Evolutionary conservation across 2,329 filamentous ascomycete species (phyloP).

Genomic region (Tolypocladium inflatum): DNA sequence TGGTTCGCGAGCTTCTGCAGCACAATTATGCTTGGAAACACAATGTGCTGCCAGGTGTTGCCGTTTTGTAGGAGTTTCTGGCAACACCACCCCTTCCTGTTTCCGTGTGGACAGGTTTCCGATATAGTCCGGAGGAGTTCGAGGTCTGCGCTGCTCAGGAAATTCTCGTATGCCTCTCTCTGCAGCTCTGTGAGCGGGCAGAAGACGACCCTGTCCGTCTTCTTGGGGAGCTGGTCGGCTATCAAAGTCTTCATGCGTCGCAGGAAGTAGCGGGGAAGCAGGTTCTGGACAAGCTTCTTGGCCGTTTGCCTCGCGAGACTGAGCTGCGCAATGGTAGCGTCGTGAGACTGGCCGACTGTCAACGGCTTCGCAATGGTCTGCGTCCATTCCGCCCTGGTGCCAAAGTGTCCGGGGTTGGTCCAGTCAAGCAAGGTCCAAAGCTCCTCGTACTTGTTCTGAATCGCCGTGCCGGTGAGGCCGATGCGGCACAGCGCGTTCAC

Average conservation of each 20-base stretch:
- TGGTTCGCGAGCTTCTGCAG: conserved; percentile 89
- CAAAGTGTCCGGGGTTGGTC: conserved; percentile 75
- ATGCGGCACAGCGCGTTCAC: conserved; percentile 89
- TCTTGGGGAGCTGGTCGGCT: conserved; percentile 85
- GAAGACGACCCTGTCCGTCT: conserved; percentile 90
- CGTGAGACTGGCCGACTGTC: conserved; percentile 82
- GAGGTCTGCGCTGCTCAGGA: conserved; percentile 61
- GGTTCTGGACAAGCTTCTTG: conserved; percentile 72
- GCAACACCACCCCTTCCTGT: conserved; percentile 72
- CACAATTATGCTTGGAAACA: conserved; percentile 77
- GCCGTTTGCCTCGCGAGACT: conserved; percentile 74
- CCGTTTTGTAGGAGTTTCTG: conserved; percentile 48
- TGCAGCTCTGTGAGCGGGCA: conserved; percentile 82
- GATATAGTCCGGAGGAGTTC: conserved; percentile 57
- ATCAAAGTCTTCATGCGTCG: conserved; percentile 90
- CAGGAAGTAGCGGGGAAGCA: conserved; percentile 83
- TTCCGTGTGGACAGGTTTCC: conserved; percentile 58
- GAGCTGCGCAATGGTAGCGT: conserved; percentile 76
- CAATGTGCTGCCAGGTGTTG: conserved; percentile 60
- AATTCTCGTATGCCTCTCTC: conserved; percentile 70
- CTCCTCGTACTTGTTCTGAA: conserved; percentile 97
- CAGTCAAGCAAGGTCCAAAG: conserved; percentile 94
- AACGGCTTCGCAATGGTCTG: conserved; percentile 69
- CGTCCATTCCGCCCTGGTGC: conserved; percentile 64
- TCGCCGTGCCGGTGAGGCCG: conserved; percentile 88